Evolutionary conservation across 2,329 filamentous ascomycete genomes (phyloP).

Genomic region (Trichoderma arundinaceum): DNA sequence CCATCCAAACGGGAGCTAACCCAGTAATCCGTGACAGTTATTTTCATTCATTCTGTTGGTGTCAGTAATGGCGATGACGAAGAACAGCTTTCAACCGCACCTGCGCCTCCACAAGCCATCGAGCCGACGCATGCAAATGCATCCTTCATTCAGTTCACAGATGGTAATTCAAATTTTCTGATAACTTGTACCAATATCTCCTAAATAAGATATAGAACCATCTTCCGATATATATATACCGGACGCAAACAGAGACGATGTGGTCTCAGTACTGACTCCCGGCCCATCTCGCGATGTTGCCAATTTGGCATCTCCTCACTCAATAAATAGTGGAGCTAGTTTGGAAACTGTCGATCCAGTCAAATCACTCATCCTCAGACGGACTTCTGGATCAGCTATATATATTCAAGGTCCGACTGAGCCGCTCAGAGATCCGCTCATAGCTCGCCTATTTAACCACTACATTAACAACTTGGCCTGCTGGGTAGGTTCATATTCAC

Average conservation of each 20-base stretch:
- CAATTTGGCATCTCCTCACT: constrained; percentile 7
- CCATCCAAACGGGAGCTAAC: neutral
- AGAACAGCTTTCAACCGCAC: neutral
- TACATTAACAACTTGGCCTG: constrained; percentile 14
- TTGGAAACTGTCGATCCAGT: constrained; percentile 10
- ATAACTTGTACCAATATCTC: neutral
- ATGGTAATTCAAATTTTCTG: neutral
- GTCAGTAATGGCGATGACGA: neutral
- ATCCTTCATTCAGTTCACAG: neutral
- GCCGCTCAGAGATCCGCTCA: constrained; percentile 3
- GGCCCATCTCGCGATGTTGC: neutral
- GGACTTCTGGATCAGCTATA: constrained; percentile 5
- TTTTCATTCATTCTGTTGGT: constrained; percentile 3
- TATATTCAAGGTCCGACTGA: constrained; percentile 4
- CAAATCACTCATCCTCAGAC: neutral
- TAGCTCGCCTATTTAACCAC: constrained; percentile 5
- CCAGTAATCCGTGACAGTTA: neutral
- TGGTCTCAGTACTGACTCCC: neutral
- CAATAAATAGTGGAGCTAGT: neutral
- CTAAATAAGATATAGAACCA: neutral
- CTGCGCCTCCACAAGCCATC: neutral
- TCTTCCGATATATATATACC: neutral
- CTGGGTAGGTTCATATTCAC: neutral
- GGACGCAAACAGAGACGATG: neutral
- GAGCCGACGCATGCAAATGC: neutral